Base-by-base conservation (phyloP, 805 yeast genomes). In the Saturnispora hagleri region DNA sequence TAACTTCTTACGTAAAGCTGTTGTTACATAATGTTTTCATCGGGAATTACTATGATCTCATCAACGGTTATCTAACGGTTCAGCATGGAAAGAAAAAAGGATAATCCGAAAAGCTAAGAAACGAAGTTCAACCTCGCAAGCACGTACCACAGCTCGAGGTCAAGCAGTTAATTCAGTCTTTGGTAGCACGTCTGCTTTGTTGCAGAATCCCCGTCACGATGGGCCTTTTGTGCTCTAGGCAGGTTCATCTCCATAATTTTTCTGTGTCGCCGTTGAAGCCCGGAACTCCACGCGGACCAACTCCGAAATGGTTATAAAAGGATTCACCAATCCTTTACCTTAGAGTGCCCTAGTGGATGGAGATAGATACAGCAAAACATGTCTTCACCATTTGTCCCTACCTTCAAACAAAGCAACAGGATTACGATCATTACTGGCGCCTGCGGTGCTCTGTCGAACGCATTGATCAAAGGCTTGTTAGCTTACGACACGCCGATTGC, bases 401-500 rank as follows among this genome's bases (percentile, higher is more conserved):
- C 66, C 52, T 83, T 82, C 67, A 76, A 86, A 70, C 72, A 82
- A 55, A 88, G 82, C 62, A 85, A 84, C 53, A 79, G 82, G 62
- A 72, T 84, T 51, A 88, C 89, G 42, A 73, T 86, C 44, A 71
- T 86, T 56, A 86, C 93, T 36, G 93, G 93, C 46, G 93, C 90
- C 8, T 82, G 89, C 35, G 93, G 93, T 46, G 91, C 90, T 17
- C 71, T 86, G 58, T 82, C 87, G 1, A 70, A 81, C 36, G 81
- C 84, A 15, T 62, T 84, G 50, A 73, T 84, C 52, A 77, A 82
- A 60, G 86, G 87, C 17, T 69, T 86, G 36, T 66, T 86, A 12
- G 86, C 86, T 4, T 86, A 85, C 60, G 95, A 91, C 36, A 87
- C 91, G 3, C 81, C 82, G 22, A 70, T 86, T 43, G 93, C 93